Conservation (phyloP, 306 rosid genomes). For the Pyrus bretschneideri region DNA sequence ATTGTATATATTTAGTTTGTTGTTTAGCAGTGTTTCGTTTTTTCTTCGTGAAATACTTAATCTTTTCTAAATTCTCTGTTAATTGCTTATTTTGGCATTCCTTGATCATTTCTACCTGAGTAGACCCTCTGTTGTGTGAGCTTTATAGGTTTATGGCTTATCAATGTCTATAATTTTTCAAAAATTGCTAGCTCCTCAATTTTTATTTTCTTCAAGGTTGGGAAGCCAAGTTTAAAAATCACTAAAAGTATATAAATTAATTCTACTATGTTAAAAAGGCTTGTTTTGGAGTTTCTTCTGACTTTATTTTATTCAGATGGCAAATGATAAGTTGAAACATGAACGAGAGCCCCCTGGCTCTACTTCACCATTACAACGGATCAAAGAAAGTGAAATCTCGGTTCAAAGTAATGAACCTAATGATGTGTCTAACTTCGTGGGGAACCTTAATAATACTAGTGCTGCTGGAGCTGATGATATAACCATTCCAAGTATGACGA, state of each 20-base stretch:
- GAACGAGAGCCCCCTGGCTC: slow-evolving; percentile 1
- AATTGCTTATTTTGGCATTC: background rate
- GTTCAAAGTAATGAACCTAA: background rate
- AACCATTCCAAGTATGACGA: background rate
- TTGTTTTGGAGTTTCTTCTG: background rate
- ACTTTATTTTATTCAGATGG: slow-evolving; percentile 15
- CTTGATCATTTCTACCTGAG: background rate
- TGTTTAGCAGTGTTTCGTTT: background rate
- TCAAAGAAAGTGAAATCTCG: slow-evolving; percentile 12
- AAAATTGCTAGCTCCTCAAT: background rate
- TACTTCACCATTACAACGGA: slow-evolving; percentile 3
- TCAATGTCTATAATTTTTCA: background rate
- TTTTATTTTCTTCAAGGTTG: background rate
- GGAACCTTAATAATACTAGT: background rate
- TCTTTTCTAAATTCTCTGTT: background rate
- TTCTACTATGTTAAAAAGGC: background rate
- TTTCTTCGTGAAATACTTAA: background rate
- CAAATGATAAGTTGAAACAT: slow-evolving; percentile 13
- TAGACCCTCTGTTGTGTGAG: background rate
- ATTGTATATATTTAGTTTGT: background rate
- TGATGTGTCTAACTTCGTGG: slow-evolving; percentile 5
- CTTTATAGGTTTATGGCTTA: background rate
- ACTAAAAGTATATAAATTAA: background rate
- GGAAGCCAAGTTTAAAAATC: background rate
- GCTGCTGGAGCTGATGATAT: slow-evolving; percentile 8